Conservation (phyloP, 768 basidiomycete species). For the Galerina sulciceps region DNA sequence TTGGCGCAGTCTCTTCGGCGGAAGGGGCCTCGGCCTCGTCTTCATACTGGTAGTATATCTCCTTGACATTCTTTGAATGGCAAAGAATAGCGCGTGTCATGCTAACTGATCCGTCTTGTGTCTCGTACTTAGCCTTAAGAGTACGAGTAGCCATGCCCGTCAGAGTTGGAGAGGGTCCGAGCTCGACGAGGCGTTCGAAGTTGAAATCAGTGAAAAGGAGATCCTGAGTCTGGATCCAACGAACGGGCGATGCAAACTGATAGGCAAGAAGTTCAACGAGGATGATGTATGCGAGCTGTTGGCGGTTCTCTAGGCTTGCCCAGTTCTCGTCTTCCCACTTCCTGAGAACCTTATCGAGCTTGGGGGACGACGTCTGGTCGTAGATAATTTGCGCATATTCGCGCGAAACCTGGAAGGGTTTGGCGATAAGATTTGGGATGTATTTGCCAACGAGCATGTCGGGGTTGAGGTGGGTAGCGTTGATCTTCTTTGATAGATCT, state of each 20-base stretch:
- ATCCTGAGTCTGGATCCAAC: slow-evolving; percentile 99
- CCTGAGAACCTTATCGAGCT: slow-evolving; percentile 92
- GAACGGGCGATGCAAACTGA: slow-evolving; percentile 97
- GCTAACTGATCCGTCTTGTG: slow-evolving; percentile 82
- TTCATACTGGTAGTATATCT: slow-evolving; percentile 98
- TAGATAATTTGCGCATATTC: slow-evolving; percentile 95
- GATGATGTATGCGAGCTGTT: slow-evolving; percentile 94
- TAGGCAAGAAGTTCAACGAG: slow-evolving; percentile 97
- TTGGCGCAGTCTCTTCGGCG: slow-evolving; percentile 39
- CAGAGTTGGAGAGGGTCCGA: slow-evolving; percentile 95
- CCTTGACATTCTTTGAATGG: slow-evolving; percentile 93
- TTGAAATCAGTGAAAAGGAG: slow-evolving; percentile 83
- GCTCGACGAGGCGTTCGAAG: slow-evolving; percentile 93
- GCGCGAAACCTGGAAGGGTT: slow-evolving; percentile 80
- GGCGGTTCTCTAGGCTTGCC: slow-evolving; percentile 80
- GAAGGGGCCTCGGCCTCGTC: slow-evolving; percentile 66
- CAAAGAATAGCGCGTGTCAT: slow-evolving; percentile 84
- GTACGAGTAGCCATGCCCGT: slow-evolving; percentile 94
- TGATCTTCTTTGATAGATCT: slow-evolving; percentile 99
- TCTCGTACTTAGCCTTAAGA: slow-evolving; percentile 92
- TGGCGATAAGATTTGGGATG: slow-evolving; percentile 94
- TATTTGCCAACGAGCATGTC: slow-evolving; percentile 95
- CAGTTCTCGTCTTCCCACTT: slow-evolving; percentile 93
- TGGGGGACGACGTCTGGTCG: slow-evolving; percentile 94
- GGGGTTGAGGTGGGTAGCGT: slow-evolving; percentile 87